A percentile compares a stretch with the other conserved stretches of the same genome.
phyloP scores from a whole-genome alignment of 108 stramenopile genomes.

The Stephanodiscus triporus region DNA sequence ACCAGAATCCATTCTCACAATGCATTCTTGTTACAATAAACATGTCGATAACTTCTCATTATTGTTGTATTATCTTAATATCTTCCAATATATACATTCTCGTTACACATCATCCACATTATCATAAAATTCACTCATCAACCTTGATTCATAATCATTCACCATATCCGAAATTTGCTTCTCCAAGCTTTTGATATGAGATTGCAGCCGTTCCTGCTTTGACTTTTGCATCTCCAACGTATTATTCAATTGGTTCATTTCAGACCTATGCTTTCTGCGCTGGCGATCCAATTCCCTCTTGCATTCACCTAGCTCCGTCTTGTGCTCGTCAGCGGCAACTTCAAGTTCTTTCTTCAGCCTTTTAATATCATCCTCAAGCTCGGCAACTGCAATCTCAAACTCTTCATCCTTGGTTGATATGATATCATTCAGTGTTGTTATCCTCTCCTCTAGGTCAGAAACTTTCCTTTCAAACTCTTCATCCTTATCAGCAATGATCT shows the following conservation, averaged over 20 bases:
- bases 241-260: constrained; percentile 41
- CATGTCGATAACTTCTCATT: no score
- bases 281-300: constrained; percentile 40
- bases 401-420: neutral
- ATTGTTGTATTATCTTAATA: no score
- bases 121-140: constrained; percentile 33
- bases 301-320: constrained; percentile 25
- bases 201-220: constrained; percentile 39
- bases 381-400: constrained; percentile 11
- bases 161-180: constrained; percentile 44
- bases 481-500: neutral
- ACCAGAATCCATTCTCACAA: no score
- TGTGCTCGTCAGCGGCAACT: neutral
- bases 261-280: constrained; percentile 38
- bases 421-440: constrained; percentile 5
- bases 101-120: neutral
- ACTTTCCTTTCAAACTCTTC: constrained; percentile 14
- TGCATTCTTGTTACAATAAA: no score
- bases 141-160: constrained; percentile 40
- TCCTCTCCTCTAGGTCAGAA: constrained; percentile 1
- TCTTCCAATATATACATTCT: no score
- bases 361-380: constrained; percentile 18
- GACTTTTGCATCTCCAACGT: constrained; percentile 45
- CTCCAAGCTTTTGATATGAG: constrained; percentile 44
- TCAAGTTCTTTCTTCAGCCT: constrained; percentile 21